These are phyloP conservation scores for Leccinum longicurvipes DNA, from an alignment of 768 basidiomycete species.

Conservation along the genomic window DNA sequence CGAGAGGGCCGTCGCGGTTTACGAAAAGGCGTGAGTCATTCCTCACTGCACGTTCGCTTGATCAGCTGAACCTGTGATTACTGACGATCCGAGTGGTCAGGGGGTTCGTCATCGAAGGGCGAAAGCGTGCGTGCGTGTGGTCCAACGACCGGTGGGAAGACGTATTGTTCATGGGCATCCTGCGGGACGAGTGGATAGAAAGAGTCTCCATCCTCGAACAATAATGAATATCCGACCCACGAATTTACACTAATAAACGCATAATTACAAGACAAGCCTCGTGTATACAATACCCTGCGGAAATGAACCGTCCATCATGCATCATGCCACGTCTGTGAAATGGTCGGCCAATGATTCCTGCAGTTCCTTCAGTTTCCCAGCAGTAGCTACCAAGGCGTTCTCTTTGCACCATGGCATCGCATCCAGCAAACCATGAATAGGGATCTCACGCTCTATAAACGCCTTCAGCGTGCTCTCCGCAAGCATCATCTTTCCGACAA, in stretches of 20 bases:
- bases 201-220: slow-evolving; percentile 19
- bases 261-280: slow-evolving; percentile 8
- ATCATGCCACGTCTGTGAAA: slow-evolving; percentile 41
- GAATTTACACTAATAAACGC: not conserved
- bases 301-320: slow-evolving; percentile 10
- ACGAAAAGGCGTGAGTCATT: slow-evolving; percentile 40
- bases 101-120: slow-evolving; percentile 41
- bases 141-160: slow-evolving; percentile 37
- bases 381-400: slow-evolving; percentile 39
- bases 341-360: slow-evolving; percentile 46
- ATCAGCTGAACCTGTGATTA: not conserved
- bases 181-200: slow-evolving; percentile 39
- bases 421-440: slow-evolving; percentile 37
- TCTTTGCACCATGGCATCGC: slow-evolving; percentile 46
- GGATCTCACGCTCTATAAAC: slow-evolving; percentile 42
- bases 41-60: not conserved
- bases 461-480: slow-evolving; percentile 47
- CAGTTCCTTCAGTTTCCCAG: slow-evolving; percentile 43
- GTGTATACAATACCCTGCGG: slow-evolving; percentile 9
- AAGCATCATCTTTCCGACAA: slow-evolving; percentile 44
- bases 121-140: slow-evolving; percentile 36
- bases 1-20: slow-evolving; percentile 36
- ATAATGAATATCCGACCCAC: slow-evolving; percentile 12
- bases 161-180: slow-evolving; percentile 36
- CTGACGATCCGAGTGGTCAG: slow-evolving; percentile 16